Evolutionary conservation across 129 eudicot species (phyloP).

Genomic region (Artemisia argyi): DNA sequence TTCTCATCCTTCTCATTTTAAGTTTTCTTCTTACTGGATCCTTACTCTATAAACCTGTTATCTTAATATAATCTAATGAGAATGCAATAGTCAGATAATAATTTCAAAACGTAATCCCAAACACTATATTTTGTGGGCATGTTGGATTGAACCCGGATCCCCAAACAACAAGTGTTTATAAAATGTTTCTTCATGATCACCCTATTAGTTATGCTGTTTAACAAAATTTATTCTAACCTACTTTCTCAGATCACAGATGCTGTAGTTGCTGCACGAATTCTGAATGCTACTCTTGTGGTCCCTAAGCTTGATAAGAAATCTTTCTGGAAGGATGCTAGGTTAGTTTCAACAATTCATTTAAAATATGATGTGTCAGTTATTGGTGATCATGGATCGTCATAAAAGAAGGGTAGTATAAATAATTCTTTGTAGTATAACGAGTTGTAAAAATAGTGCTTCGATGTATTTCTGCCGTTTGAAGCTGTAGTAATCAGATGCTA

Average conservation of each 20-base stretch:
- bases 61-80: not conserved
- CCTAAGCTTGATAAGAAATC: constrained; percentile 86
- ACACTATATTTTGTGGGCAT: not conserved
- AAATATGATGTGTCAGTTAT: too few relatives aligned
- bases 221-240: not conserved
- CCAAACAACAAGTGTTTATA: not conserved
- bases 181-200: not conserved
- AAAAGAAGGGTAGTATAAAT: too few relatives aligned
- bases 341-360: not conserved
- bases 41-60: too few relatives aligned
- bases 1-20: too few relatives aligned
- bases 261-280: constrained; percentile 96
- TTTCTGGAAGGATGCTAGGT: constrained; percentile 98
- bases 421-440: too few relatives aligned
- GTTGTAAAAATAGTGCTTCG: too few relatives aligned
- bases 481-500: not conserved
- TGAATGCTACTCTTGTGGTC: constrained; percentile 95
- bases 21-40: too few relatives aligned
- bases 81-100: not conserved
- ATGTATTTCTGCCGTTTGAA: too few relatives aligned
- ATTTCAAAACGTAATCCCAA: not conserved
- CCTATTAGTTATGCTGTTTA: not conserved
- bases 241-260: constrained; percentile 81
- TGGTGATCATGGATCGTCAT: too few relatives aligned
- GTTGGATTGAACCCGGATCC: too few relatives aligned